These are phyloP conservation scores for Ammopiptanthus mongolicus DNA, from an alignment of 306 rosid genomes.

Conservation along the genomic window DNA sequence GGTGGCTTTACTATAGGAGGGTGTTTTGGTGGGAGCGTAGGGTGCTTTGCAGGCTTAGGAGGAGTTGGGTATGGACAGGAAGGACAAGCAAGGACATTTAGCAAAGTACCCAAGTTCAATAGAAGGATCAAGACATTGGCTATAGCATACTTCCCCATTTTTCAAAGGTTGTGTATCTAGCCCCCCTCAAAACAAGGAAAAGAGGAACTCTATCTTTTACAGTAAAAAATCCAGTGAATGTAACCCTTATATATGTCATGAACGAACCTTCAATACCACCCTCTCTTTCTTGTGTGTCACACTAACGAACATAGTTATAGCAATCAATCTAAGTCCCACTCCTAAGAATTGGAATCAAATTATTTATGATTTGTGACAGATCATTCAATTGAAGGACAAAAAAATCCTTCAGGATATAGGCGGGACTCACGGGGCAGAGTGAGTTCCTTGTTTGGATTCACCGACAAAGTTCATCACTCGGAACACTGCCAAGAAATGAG, in stretches of 20 bases:
- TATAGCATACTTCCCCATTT: conserved; percentile 37
- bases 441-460: conserved; percentile 8
- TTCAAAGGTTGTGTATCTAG: background rate
- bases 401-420: background rate
- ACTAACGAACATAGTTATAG: conserved; percentile 19
- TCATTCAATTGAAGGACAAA: conserved; percentile 24
- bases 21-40: conserved; percentile 31
- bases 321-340: background rate
- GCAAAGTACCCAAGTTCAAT: conserved; percentile 43
- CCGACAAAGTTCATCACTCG: background rate
- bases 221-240: background rate
- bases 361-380: background rate
- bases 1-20: conserved; percentile 39
- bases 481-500: background rate
- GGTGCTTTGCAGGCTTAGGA: conserved; percentile 38
- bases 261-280: background rate
- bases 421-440: background rate
- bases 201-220: background rate
- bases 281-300: conserved; percentile 20
- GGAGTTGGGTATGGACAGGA: conserved; percentile 55
- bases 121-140: conserved; percentile 43
- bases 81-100: conserved; percentile 58
- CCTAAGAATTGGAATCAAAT: conserved; percentile 17
- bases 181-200: background rate
- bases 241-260: conserved; percentile 8